Evolutionary conservation across 495 filamentous ascomycete species (phyloP).

Genomic region (Gamarada debralockiae): DNA sequence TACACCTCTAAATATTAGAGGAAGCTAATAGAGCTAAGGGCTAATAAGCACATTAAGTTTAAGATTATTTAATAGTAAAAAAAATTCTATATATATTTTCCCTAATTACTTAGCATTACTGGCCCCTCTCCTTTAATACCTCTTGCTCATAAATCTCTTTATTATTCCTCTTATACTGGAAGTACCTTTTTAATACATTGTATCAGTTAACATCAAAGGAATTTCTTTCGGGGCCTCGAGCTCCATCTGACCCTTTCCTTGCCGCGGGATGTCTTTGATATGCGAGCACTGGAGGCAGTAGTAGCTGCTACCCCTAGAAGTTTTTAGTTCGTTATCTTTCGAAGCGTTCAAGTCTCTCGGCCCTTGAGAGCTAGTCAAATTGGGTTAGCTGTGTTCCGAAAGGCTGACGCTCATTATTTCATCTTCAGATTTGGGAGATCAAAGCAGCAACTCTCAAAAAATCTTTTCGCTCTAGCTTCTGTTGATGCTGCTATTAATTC

Average conservation of each 20-base stretch:
- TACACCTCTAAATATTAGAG: neutral
- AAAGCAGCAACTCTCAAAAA: neutral
- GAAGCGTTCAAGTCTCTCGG: neutral
- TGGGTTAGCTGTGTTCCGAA: neutral
- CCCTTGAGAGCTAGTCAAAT: neutral
- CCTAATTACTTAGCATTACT: too few relatives aligned
- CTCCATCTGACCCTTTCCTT: neutral
- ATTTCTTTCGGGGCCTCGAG: neutral
- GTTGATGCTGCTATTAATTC: neutral
- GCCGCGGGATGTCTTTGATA: neutral
- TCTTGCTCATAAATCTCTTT: too few relatives aligned
- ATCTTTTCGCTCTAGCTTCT: neutral
- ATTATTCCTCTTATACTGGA: too few relatives aligned
- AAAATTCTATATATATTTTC: too few relatives aligned
- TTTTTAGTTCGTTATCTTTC: neutral
- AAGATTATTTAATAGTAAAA: neutral
- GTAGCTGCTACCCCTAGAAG: neutral
- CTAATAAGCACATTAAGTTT: neutral
- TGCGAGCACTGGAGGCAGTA: neutral
- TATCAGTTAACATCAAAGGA: neutral
- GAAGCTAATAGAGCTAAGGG: neutral
- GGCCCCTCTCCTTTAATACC: too few relatives aligned
- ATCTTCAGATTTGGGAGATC: neutral
- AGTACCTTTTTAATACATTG: too few relatives aligned
- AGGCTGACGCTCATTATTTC: neutral